These are phyloP conservation scores for Hyaloperonospora brassicae DNA, from an alignment of 352 stramenopile genomes.

Conservation along the genomic window DNA sequence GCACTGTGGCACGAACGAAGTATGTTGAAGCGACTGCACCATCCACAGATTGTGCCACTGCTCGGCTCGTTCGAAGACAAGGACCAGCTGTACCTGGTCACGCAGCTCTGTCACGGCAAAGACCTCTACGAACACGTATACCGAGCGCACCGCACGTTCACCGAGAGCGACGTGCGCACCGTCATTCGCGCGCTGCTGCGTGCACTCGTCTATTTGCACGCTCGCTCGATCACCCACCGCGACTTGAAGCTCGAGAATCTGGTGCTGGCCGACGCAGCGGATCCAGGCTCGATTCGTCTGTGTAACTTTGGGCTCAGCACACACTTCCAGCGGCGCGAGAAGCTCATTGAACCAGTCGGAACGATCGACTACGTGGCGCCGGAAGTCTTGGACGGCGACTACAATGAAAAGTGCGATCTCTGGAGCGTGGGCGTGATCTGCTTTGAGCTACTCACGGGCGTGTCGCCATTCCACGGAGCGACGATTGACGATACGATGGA, in stretches of 20 bases:
- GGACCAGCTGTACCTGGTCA: slow-evolving; percentile 83
- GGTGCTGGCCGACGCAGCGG: slow-evolving; percentile 57
- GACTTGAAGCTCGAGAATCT: slow-evolving; percentile 83
- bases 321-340: slow-evolving; percentile 62
- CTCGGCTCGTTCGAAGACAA: slow-evolving; percentile 72
- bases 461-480: slow-evolving; percentile 60
- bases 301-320: slow-evolving; percentile 79
- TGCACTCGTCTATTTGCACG: slow-evolving; percentile 68
- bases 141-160: slow-evolving; percentile 50
- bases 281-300: slow-evolving; percentile 61
- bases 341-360: slow-evolving; percentile 60
- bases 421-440: slow-evolving; percentile 78
- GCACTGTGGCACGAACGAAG: slow-evolving; percentile 69
- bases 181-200: slow-evolving; percentile 55
- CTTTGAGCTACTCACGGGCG: slow-evolving; percentile 60
- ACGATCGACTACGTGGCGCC: slow-evolving; percentile 81
- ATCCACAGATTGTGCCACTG: slow-evolving; percentile 75
- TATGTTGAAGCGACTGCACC: slow-evolving; percentile 69
- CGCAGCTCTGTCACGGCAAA: slow-evolving; percentile 79
- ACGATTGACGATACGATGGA: slow-evolving; percentile 73
- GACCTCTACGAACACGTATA: slow-evolving; percentile 75
- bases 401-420: slow-evolving; percentile 75
- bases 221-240: slow-evolving; percentile 70
- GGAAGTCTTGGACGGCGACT: slow-evolving; percentile 75
- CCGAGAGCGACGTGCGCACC: slow-evolving; percentile 54